Evolutionary conservation across 176 grass and related monocot genomes (phyloP), one percentile per base, ranked within the genome.

Genomic region (Oryza australiensis): DNA sequence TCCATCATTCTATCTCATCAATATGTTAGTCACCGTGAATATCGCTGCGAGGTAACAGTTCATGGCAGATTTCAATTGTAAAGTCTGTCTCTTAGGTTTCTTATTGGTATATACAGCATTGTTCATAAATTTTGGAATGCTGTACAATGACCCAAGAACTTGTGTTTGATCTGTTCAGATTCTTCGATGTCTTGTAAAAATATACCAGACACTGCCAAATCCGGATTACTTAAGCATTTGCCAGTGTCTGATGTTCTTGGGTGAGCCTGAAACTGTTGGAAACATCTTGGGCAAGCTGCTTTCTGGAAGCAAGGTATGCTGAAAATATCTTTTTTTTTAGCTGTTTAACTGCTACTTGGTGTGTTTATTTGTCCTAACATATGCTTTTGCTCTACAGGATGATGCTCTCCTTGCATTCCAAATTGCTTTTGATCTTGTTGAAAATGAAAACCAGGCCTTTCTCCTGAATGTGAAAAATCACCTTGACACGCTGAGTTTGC

Each of bases 381-480:
- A 6, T 83, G 14, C 76, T 68, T 91, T 80, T 55, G 51, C 72
- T 80, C 53, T 76, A 22, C 81, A 97, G 88, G 91, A 93, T 73
- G 91, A 97, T 91, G 78, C 94, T 83, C 84, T 97, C 14, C 68
- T 93, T 53, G 86, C 91, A 70, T 97, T 85, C 71, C 94, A 97
- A 85, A 93, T 93, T 85, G 84, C 94, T 48, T 95, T 95, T 41
- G 93, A 95, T 87, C 82, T 92, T 22, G 82, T 88, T 57, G 93
- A 95, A 88, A 95, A 97, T 74, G 94, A 97, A 88, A 93, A 97
- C 78, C 91, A 97, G 65, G 94, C 94, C 33, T 97, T 97, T 48
- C 84, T 97, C 18, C 76, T 97, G 59, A 85, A 79, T 80, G 86
- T 91, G 46, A 59, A 46, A 73, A 91, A 86, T 76, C 70, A 64